phyloP scores from a whole-genome alignment of 257 asterid genomes.

The Solanum ossicruentum region DNA sequence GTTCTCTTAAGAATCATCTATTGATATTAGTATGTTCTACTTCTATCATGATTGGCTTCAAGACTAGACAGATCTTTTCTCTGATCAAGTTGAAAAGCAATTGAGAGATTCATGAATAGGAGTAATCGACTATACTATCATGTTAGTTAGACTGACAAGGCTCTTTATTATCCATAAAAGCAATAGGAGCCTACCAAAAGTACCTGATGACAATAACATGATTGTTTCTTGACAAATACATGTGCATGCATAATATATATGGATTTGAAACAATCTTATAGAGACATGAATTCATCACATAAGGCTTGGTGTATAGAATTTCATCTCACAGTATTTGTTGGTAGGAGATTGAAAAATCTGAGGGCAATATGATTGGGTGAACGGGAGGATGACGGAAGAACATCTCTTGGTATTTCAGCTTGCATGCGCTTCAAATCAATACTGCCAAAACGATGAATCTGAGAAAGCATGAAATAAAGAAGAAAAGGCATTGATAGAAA shows the following conservation, averaged over 20 bases:
- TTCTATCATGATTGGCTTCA: background rate
- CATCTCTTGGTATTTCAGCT: constrained; percentile 57
- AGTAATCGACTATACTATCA: background rate
- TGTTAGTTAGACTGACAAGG: background rate
- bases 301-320: background rate
- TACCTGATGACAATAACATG: background rate
- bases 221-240: background rate
- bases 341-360: constrained; percentile 44
- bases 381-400: constrained; percentile 68
- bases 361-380: constrained; percentile 75
- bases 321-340: constrained; percentile 38
- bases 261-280: background rate
- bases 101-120: background rate
- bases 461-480: constrained; percentile 29
- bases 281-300: background rate
- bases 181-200: background rate
- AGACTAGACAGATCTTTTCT: background rate
- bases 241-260: background rate
- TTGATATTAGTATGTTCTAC: background rate
- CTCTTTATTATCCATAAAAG: background rate
- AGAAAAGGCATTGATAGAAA: constrained; percentile 3
- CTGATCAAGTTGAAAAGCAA: background rate
- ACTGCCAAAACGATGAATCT: constrained; percentile 59
- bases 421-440: constrained; percentile 89
- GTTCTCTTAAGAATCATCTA: background rate